Evolutionary conservation across 2,329 filamentous ascomycete species (phyloP), one percentile per base, ranked within the genome.

Genomic region (Incumbomyces delicatus): DNA sequence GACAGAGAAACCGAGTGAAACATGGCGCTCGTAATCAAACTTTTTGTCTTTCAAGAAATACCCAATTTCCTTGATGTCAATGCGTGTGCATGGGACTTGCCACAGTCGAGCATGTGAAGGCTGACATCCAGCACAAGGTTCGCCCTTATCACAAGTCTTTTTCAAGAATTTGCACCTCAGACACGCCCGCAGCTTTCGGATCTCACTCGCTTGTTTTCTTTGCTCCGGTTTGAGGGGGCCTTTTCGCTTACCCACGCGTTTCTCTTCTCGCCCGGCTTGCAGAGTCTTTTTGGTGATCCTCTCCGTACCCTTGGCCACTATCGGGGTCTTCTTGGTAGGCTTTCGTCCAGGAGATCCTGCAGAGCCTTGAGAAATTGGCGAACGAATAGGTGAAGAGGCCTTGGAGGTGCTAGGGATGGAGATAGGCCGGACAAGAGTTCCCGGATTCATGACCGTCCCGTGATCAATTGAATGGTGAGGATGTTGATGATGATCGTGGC

Each of bases 31-130:
- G 60, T 92, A 95, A 65, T 96, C 90, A 37, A 88, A 89, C 70
- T 90, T 94, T 89, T 89, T 96, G 67, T 95, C 90, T 74, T 95
- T 95, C 86, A 95, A 92, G 74, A 96, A 96, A 68, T 94, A 95
- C 36, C 81, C 86, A 60, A 96, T 94, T 60, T 96, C 90, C 76
- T 95, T 95, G 74, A 96, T 96, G 66, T 95, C 90, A 61, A 95
- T 95, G 52, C 90, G 85, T 34, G 90, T 96, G 74, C 90, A 96
- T 51, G 90, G 90, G 37, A 96, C 90, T 69, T 95, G 89, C 90
- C 90, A 96, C 44, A 96, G 75, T 54, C 90, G 83, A 53, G 90
- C 90, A 66, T 96, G 90, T 16, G 89, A 94, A 42, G 90, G 90
- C 70, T 95, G 86, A 72, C 90, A 96, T 40, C 90, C 90, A 59